Conservation (phyloP, 352 stramenopile species). For the Pilasporangium apinafurcum region DNA sequence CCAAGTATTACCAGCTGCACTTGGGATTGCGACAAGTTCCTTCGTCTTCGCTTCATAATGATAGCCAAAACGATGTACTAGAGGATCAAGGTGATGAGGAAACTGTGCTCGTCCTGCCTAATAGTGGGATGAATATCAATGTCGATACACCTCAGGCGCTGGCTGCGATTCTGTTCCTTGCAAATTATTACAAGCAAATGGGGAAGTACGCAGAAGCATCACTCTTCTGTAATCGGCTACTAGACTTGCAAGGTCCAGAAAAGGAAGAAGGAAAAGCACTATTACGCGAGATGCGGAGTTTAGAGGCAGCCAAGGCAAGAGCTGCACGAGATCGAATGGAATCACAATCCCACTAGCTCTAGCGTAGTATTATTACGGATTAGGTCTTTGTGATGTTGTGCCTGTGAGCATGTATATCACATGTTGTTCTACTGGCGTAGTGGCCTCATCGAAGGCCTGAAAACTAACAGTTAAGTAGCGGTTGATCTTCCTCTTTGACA, state of each 20-base stretch:
- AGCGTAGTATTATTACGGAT: no score
- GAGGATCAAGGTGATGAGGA: slow-evolving; percentile 1
- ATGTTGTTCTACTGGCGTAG: no score
- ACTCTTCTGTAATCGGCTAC: slow-evolving; percentile 69
- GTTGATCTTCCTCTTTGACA: slow-evolving; percentile 27
- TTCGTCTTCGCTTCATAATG: neutral
- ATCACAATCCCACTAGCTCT: neutral
- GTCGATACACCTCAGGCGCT: slow-evolving; percentile 63
- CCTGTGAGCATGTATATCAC: no score
- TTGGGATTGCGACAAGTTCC: slow-evolving; percentile 34
- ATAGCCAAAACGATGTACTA: neutral
- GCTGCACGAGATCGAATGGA: no score
- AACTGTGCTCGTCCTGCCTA: slow-evolving; percentile 5
- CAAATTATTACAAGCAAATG: slow-evolving; percentile 80
- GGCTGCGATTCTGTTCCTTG: slow-evolving; percentile 64
- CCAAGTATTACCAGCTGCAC: slow-evolving; percentile 72
- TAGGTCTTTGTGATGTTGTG: no score
- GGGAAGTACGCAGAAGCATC: slow-evolving; percentile 39
- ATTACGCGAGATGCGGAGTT: slow-evolving; percentile 68
- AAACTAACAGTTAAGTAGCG: no score
- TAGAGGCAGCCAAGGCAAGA: slow-evolving; percentile 28
- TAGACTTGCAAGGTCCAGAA: slow-evolving; percentile 73
- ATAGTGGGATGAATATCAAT: slow-evolving; percentile 24
- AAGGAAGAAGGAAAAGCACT: slow-evolving; percentile 81
- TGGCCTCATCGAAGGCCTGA: no score